Percentiles rank a stretch among this genome's conserved stretches.
phyloP scores from a whole-genome alignment of 768 basidiomycete species.

The Serendipita indica region DNA sequence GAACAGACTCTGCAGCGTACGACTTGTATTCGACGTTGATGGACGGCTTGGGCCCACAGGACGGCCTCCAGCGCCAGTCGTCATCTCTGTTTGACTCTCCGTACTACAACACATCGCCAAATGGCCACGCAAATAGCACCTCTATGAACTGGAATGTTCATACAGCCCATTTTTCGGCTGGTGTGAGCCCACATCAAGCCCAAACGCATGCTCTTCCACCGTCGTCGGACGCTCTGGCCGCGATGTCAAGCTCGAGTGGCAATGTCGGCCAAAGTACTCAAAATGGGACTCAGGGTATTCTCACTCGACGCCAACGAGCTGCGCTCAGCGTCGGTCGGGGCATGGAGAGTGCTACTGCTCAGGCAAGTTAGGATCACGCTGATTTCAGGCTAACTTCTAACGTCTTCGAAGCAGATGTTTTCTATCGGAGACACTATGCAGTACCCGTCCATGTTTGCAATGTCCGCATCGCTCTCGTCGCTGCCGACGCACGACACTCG shows the following conservation, averaged over 20 bases:
- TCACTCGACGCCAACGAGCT: constrained; percentile 3
- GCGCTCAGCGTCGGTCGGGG: constrained; percentile 1
- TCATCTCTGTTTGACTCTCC: background rate
- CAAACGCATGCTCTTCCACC: background rate
- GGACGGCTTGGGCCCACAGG: background rate
- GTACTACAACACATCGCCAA: background rate
- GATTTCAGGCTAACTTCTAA: background rate
- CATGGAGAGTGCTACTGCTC: background rate
- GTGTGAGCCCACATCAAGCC: background rate
- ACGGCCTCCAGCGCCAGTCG: background rate
- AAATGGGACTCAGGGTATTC: background rate
- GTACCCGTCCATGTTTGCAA: background rate
- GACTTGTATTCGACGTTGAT: background rate
- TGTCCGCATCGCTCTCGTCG: background rate
- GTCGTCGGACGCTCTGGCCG: background rate
- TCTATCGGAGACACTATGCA: background rate
- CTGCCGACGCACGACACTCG: background rate
- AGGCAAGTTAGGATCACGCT: background rate
- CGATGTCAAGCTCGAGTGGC: background rate
- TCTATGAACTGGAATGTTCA: background rate
- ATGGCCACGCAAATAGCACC: background rate
- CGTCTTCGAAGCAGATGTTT: background rate
- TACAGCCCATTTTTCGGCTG: background rate
- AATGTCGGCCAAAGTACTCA: background rate
- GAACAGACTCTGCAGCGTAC: background rate